phyloP scores from a whole-genome alignment of 2,329 filamentous ascomycete genomes.

The Ophiostoma ulmi region DNA sequence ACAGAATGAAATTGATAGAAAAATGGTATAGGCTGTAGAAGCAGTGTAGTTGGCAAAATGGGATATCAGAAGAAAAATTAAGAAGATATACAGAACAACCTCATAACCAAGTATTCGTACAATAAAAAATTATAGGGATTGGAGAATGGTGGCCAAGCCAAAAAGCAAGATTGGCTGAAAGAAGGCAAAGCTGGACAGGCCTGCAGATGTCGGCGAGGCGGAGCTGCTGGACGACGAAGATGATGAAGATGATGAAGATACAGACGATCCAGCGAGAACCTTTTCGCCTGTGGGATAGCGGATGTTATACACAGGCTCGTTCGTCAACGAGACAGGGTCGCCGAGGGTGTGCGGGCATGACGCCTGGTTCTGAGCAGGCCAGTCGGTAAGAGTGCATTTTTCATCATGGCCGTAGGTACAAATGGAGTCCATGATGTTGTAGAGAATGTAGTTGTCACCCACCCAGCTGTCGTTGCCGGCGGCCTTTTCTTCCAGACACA shows the following conservation, averaged over 20 bases:
- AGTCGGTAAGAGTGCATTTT: slow-evolving; percentile 42
- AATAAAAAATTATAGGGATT: background rate
- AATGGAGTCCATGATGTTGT: slow-evolving; percentile 48
- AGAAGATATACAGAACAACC: background rate
- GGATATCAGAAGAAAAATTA: slow-evolving; percentile 22
- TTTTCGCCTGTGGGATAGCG: slow-evolving; percentile 42
- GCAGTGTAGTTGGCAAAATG: background rate
- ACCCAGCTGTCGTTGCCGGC: slow-evolving; percentile 41
- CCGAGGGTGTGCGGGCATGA: slow-evolving; percentile 42
- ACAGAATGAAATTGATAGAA: background rate
- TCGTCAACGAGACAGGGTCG: slow-evolving; percentile 34
- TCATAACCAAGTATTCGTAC: background rate
- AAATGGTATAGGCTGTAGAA: slow-evolving; percentile 6
- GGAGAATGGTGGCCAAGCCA: background rate
- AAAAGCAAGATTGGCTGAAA: background rate
- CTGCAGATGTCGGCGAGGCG: background rate
- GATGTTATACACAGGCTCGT: slow-evolving; percentile 44
- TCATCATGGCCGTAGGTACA: slow-evolving; percentile 46
- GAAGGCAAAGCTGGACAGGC: background rate
- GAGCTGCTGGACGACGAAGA: background rate
- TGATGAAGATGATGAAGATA: background rate
- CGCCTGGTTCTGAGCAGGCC: slow-evolving; percentile 42
- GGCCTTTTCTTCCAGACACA: slow-evolving; percentile 38
- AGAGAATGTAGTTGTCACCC: slow-evolving; percentile 44
- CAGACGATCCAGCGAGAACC: slow-evolving; percentile 35